Evolutionary conservation across 2,329 filamentous ascomycete species (phyloP), one percentile per base, ranked within the genome.

Genomic region (Apiospora malaysiana): DNA sequence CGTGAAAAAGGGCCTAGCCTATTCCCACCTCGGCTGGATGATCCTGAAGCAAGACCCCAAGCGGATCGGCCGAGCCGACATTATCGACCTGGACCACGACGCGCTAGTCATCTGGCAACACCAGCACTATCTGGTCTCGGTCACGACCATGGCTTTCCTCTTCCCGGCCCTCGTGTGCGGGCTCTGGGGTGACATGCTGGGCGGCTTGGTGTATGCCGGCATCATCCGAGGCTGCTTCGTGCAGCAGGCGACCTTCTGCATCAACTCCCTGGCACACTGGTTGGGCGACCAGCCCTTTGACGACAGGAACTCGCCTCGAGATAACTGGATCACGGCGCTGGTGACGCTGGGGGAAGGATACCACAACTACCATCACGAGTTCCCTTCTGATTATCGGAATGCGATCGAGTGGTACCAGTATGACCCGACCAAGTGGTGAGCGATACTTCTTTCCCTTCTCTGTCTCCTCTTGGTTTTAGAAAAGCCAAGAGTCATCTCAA

Each of bases 291-390:
- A 92, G 81, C 90, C 90, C 67, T 92, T 92, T 78, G 90, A 92
- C 73, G 90, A 92, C 85, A 88, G 89, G 79, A 91, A 92, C 85
- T 90, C 88, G 59, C 90, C 90, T 68, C 88, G 90, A 76, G 90
- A 92, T 78, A 90, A 92, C 79, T 85, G 91, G 76, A 85, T 92
- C 79, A 92, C 90, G 42, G 90, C 90, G 65, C 81, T 92, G 7
- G 85, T 91, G 72, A 92, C 90, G 27, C 87, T 92, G 49, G 90
- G 90, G 42, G 90, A 92, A 81, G 90, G 90, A 23, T 92, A 92
- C 83, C 90, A 92, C 85, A 92, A 92, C 84, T 92, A 92, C 85
- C 90, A 92, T 82, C 90, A 92, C 83, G 90, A 92, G 77, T 92
- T 92, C 81, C 90, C 90, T 46, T 91, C 89, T 5, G 90, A 92